Evolutionary conservation across 202 grass and related monocot genomes (phyloP).

Genomic region (Panicum virgatum): DNA sequence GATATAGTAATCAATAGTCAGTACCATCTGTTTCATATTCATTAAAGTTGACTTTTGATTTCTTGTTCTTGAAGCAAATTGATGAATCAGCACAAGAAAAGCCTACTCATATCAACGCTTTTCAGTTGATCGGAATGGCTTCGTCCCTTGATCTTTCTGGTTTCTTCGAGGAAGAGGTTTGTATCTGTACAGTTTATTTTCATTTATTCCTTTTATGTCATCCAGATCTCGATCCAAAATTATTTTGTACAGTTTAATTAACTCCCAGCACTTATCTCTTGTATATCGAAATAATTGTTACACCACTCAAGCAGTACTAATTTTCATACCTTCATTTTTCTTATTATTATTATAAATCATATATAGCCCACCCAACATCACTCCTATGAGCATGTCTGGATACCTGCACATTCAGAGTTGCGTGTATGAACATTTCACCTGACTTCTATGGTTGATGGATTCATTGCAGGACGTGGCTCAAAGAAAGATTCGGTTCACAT

Average conservation of each 20-base stretch:
- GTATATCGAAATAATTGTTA: neutral
- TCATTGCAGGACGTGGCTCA: conserved; percentile 74
- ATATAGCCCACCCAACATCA: neutral
- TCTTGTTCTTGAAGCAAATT: conserved; percentile 53
- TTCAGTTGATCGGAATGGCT: conserved; percentile 95
- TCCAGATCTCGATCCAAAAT: neutral
- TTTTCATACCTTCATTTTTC: neutral
- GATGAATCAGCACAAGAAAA: conserved; percentile 37
- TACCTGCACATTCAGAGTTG: conserved; percentile 10
- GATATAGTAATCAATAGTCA: neutral
- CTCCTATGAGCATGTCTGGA: neutral
- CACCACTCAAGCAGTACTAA: neutral
- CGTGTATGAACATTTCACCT: conserved; percentile 8
- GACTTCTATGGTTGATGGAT: conserved; percentile 20
- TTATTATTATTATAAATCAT: neutral
- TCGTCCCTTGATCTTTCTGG: conserved; percentile 91
- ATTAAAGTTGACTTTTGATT: conserved; percentile 17
- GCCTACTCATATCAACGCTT: conserved; percentile 80
- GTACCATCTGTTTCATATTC: neutral
- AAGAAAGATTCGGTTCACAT: conserved; percentile 86
- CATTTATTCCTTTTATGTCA: neutral
- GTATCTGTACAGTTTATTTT: conserved; percentile 34
- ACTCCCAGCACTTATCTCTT: neutral
- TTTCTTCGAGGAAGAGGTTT: conserved; percentile 97
- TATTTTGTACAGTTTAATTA: neutral